Evolutionary conservation across 495 filamentous ascomycete species (phyloP).

Genomic region (Neurospora terricola): DNA sequence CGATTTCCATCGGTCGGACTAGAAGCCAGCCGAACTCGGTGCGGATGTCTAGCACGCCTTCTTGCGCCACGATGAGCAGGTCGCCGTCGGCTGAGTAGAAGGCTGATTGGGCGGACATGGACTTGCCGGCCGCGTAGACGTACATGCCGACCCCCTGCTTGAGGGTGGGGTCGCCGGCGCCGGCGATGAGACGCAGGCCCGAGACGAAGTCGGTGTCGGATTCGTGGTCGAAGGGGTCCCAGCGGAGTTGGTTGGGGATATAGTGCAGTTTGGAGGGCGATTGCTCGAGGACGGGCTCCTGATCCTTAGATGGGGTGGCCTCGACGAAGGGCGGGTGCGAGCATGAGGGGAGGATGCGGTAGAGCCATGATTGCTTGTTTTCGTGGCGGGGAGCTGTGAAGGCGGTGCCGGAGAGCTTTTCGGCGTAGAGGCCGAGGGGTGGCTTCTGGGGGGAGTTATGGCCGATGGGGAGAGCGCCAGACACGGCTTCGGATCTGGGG

Average conservation of each 20-base stretch:
- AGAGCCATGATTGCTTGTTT: constrained; percentile 92
- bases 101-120: constrained; percentile 63
- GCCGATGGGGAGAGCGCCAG: constrained; percentile 43
- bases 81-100: constrained; percentile 92
- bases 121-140: constrained; percentile 70
- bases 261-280: constrained; percentile 42
- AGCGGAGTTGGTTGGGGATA: constrained; percentile 82
- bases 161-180: constrained; percentile 71
- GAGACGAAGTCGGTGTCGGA: constrained; percentile 62
- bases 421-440: constrained; percentile 74
- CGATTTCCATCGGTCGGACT: constrained; percentile 83
- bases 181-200: constrained; percentile 66
- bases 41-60: constrained; percentile 75
- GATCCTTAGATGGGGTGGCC: constrained; percentile 17
- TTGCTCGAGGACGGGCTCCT: neutral
- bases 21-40: constrained; percentile 75
- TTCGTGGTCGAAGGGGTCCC: constrained; percentile 80
- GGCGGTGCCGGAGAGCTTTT: constrained; percentile 89
- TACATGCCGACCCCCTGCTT: constrained; percentile 76
- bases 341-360: constrained; percentile 76
- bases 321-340: constrained; percentile 66
- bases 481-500: constrained; percentile 36
- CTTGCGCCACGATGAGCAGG: constrained; percentile 74
- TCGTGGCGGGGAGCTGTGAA: constrained; percentile 86
- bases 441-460: constrained; percentile 86